phyloP scores from a whole-genome alignment of 1,284 basidiomycete genomes.

The Microbotryum saponariae region DNA sequence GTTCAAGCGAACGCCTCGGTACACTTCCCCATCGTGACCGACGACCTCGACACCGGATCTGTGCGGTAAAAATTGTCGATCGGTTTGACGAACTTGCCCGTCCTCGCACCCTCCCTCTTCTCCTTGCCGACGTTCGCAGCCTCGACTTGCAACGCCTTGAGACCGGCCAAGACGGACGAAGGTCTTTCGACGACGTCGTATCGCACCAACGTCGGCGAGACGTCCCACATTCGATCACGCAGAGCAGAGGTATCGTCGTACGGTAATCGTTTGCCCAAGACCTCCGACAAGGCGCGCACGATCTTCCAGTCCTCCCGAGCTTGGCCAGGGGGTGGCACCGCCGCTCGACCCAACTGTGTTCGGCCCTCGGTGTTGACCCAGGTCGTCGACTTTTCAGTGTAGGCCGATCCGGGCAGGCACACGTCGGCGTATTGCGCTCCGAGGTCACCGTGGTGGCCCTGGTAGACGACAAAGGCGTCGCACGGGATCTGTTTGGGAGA shows the following conservation, averaged over 20 bases:
- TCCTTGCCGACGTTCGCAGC: constrained; percentile 46
- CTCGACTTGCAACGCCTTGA: constrained; percentile 55
- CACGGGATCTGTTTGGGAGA: constrained; percentile 83
- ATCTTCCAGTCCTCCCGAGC: constrained; percentile 99
- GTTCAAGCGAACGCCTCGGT: not conserved
- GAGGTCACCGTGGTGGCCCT: constrained; percentile 96
- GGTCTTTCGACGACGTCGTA: constrained; percentile 80
- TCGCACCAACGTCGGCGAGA: constrained; percentile 81
- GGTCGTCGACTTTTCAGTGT: constrained; percentile 90
- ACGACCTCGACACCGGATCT: constrained; percentile 53
- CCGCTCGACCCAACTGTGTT: constrained; percentile 80
- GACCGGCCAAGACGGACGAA: constrained; percentile 56
- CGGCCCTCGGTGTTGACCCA: constrained; percentile 99
- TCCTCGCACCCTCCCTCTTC: constrained; percentile 49
- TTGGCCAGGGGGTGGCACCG: constrained; percentile 90
- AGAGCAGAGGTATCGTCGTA: constrained; percentile 85
- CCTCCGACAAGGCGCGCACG: constrained; percentile 87
- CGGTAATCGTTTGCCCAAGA: constrained; percentile 63
- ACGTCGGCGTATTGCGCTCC: constrained; percentile 96
- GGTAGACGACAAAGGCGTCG: constrained; percentile 96
- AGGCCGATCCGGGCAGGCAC: constrained; percentile 83
- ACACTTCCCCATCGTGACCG: constrained; percentile 34
- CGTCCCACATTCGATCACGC: constrained; percentile 93
- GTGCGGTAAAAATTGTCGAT: constrained; percentile 95
- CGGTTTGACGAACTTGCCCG: constrained; percentile 64